Base-by-base conservation (phyloP, 2,329 filamentous ascomycete genomes). In the Scedosporium boydii region DNA sequence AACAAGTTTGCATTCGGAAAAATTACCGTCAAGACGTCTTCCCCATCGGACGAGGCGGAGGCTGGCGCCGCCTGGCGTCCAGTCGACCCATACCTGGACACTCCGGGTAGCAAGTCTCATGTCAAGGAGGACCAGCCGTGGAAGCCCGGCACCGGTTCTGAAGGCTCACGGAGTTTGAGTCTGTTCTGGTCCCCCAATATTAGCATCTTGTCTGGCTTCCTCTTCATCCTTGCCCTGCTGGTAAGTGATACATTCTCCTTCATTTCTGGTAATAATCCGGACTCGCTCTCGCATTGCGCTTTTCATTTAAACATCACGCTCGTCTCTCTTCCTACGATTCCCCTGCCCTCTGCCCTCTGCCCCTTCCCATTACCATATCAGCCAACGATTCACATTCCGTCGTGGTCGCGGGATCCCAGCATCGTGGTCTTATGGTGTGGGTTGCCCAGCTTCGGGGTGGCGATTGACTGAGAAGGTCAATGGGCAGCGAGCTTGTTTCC, bases 11-110 rank as follows among this genome's bases (percentile, higher is more conserved):
- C 23, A 41, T 14, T 10, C 29, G 56, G 29, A 18, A 34, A 56
- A 56, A 61, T 18, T 34, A 56, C 59, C 59, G 38, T 55, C 60
- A 62, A 44, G 18, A 62, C 60, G 60, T 57, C 57, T 23, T 46
- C 34, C 18, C 41, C 34, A 57, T 21, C 34, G 12, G 60, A 42
- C 42, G 14, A 60, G 26, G 58, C 23, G 38, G 60, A 55, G 51
- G 53, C 53, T 56, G 60, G 38, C 51, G 53, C 60, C 38, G 16
- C 51, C 14, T 58, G 60, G 60, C 60, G 41, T n/a, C 21, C 60
- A 46, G 60, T 44, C 29, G 58, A 23, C 41, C 38, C 34, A 6
- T 18, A 9, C 16, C 57, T 16, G 18, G 51, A 26, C 12, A 21
- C 10, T 59, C 29, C 6, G 9, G 34, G 18, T 23, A 5, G 18